Evolutionary conservation across 768 basidiomycete species (phyloP).

Genomic region (Mycena capillaripes): DNA sequence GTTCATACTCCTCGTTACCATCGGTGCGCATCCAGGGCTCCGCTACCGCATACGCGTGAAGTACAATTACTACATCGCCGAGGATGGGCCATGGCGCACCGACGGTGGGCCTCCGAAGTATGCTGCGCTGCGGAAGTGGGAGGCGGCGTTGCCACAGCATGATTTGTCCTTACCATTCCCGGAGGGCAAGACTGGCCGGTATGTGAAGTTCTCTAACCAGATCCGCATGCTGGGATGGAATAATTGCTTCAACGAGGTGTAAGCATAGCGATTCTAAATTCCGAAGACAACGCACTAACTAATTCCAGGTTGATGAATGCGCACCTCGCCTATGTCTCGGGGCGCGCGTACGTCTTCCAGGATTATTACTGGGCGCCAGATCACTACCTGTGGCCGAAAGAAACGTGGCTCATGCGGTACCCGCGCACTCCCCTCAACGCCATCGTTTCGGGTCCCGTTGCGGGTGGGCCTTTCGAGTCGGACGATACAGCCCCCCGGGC

Average conservation of each 20-base stretch:
- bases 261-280: constrained; percentile 29
- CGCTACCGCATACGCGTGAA: not conserved
- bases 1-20: not conserved
- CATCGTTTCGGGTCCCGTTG: constrained; percentile 59
- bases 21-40: not conserved
- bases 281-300: too few relatives aligned
- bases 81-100: constrained; percentile 43
- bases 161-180: constrained; percentile 60
- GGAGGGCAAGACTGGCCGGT: constrained; percentile 62
- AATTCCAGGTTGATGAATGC: constrained; percentile 60
- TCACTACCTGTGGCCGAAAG: constrained; percentile 57
- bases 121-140: constrained; percentile 50
- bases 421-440: constrained; percentile 43
- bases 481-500: constrained; percentile 59
- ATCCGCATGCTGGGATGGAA: constrained; percentile 61
- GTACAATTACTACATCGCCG: constrained; percentile 11
- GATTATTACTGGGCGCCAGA: constrained; percentile 58
- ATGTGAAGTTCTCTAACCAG: constrained; percentile 61
- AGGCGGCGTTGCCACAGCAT: constrained; percentile 64
- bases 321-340: constrained; percentile 62
- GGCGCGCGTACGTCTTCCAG: constrained; percentile 65
- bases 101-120: constrained; percentile 52
- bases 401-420: not conserved
- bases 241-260: constrained; percentile 66
- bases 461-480: constrained; percentile 57